These are phyloP conservation scores for Teunomyces panamensis DNA, from an alignment of 805 yeast genomes.

Conservation along the genomic window DNA sequence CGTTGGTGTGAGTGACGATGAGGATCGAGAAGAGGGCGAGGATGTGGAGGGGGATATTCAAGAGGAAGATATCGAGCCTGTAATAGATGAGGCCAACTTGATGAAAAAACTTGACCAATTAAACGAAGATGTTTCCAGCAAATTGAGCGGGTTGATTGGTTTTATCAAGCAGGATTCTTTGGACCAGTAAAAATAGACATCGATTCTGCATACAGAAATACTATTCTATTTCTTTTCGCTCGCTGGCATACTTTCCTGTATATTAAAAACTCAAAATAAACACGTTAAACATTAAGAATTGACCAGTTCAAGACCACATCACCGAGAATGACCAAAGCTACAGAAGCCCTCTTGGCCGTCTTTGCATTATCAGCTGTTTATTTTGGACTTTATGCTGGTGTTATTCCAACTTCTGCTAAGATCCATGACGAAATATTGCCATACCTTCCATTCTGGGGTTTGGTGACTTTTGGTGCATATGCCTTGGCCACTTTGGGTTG, in stretches of 20 bases:
- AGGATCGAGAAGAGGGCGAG: constrained; percentile 20
- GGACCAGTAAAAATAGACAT: not conserved
- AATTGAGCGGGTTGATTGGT: constrained; percentile 31
- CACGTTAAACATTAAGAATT: constrained; percentile 4
- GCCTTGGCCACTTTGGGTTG: constrained; percentile 66
- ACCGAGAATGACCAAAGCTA: constrained; percentile 59
- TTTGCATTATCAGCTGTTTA: constrained; percentile 51
- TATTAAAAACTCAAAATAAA: not conserved
- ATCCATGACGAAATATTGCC: constrained; percentile 58
- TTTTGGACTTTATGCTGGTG: constrained; percentile 48
- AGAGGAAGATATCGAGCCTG: constrained; percentile 2
- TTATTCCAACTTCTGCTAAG: constrained; percentile 51
- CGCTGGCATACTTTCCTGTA: not conserved
- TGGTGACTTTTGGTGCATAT: constrained; percentile 67
- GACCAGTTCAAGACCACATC: not conserved
- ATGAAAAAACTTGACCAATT: constrained; percentile 33
- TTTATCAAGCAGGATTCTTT: constrained; percentile 35
- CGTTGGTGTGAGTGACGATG: constrained; percentile 22
- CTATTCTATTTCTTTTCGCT: too few species aligned
- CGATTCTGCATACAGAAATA: not conserved
- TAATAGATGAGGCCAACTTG: constrained; percentile 16
- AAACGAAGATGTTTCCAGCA: constrained; percentile 34
- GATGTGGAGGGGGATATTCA: constrained; percentile 14
- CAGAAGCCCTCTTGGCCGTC: constrained; percentile 51
- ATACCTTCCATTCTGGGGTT: constrained; percentile 66